Conservation (phyloP, 106 monocot species). For the Acorus gramineus region DNA sequence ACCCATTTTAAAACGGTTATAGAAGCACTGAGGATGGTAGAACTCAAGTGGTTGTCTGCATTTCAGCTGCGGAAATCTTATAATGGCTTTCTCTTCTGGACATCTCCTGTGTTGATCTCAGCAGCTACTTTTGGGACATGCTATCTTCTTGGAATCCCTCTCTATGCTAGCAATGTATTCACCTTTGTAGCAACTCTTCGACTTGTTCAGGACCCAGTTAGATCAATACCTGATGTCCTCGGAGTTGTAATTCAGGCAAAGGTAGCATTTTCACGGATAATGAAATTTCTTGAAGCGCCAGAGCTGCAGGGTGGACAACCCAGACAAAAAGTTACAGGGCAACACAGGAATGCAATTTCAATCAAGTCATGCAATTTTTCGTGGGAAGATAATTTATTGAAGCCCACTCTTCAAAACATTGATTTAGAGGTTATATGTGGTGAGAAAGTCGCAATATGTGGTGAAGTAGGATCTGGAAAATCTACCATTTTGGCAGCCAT, state of each 20-base stretch:
- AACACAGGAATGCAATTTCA: slow-evolving; percentile 10
- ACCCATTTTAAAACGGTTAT: slow-evolving; percentile 56
- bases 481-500: slow-evolving; percentile 74
- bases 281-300: slow-evolving; percentile 68
- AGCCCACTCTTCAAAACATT: slow-evolving; percentile 40
- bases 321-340: slow-evolving; percentile 10
- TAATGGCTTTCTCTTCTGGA: slow-evolving; percentile 71
- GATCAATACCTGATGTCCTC: slow-evolving; percentile 70
- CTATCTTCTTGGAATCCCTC: slow-evolving; percentile 43
- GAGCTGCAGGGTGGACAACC: slow-evolving; percentile 39
- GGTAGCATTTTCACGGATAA: slow-evolving; percentile 64
- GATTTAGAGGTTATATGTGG: slow-evolving; percentile 38
- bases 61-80: slow-evolving; percentile 67
- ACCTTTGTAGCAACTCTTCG: slow-evolving; percentile 84
- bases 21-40: slow-evolving; percentile 40
- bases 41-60: slow-evolving; percentile 68
- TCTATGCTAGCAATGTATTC: slow-evolving; percentile 73
- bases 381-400: slow-evolving; percentile 45
- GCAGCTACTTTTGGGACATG: slow-evolving; percentile 69
- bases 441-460: slow-evolving; percentile 87
- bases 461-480: slow-evolving; percentile 92
- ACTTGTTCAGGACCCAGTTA: slow-evolving; percentile 76
- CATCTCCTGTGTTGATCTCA: slow-evolving; percentile 76
- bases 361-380: slow-evolving; percentile 46
- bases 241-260: slow-evolving; percentile 71